Evolutionary conservation across 2,329 filamentous ascomycete species (phyloP), one percentile per base, ranked within the genome.

Genomic region (Alternaria sp.): DNA sequence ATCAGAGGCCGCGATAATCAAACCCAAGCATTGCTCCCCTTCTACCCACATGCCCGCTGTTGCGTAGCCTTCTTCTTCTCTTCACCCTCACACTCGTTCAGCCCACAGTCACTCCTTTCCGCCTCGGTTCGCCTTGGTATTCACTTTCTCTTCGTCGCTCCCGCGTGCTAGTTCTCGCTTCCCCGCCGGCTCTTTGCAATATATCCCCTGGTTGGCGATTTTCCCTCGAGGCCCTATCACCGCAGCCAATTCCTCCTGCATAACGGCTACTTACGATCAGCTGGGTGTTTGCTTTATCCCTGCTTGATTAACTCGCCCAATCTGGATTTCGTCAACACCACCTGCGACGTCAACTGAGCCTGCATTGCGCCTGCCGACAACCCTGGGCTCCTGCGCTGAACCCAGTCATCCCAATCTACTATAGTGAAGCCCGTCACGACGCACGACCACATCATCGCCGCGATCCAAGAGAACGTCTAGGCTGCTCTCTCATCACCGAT

Each of bases 241-340:
- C 48, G 56, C 62, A 38, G 24, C 54, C 63, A 66, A 55, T 65
- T 68, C 72, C 65, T 68, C 59, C 65, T 65, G 66, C 61, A 62
- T 67, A 66, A 62, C 68, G 67, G 64, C 64, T 62, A 57, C 62
- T 68, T 49, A 62, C 64, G 62, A 67, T 72, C 72, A 70, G 62
- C 72, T 66, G 71, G 68, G 42, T 62, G 49, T 32, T 58, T 42
- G 54, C 62, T 64, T 63, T 66, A 66, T 71, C 74, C 74, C 74
- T 77, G 75, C 74, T 63, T 75, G 65, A 73, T 75, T 76, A 68
- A 72, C 67, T 54, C 67, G 56, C 61, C 65, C 58, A 61, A 61
- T 70, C 67, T 68, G 68, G 63, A 66, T 68, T 48, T 64, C 68
- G 65, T 54, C 68, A 66, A 66, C 62, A 66, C 55, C 57, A 53